Conservation (phyloP, 441 rosid genomes). For the Pelargonium exstipulatum region DNA sequence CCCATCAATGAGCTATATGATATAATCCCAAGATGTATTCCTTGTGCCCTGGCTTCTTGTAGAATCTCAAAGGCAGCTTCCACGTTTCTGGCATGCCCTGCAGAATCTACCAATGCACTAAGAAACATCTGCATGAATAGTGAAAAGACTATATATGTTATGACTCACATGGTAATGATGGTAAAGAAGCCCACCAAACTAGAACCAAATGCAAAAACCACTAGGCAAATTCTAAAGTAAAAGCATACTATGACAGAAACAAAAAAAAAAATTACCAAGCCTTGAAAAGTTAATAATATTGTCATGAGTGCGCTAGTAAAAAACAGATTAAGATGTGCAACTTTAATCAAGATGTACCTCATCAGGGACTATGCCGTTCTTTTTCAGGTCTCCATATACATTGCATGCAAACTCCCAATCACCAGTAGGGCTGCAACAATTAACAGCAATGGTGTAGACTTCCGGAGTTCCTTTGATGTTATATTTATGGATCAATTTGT, state of each 20-base stretch:
- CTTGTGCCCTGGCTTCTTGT: constrained; percentile 53
- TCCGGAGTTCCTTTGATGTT: constrained; percentile 84
- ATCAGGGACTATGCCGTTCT: constrained; percentile 65
- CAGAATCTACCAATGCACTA: constrained; percentile 80
- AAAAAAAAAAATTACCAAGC: neutral
- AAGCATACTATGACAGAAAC: neutral
- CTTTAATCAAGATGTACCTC: constrained; percentile 44
- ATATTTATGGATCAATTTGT: constrained; percentile 61
- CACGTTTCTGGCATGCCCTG: constrained; percentile 76
- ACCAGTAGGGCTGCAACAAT: constrained; percentile 72
- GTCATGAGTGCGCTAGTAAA: neutral
- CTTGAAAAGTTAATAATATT: neutral
- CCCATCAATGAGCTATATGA: constrained; percentile 96
- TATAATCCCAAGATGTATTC: constrained; percentile 57
- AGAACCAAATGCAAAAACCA: constrained; percentile 7
- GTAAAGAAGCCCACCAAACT: constrained; percentile 7
- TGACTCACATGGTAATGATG: neutral
- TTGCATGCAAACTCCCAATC: constrained; percentile 75
- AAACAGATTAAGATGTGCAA: neutral
- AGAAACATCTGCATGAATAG: constrained; percentile 58
- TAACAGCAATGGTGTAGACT: constrained; percentile 78
- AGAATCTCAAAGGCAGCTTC: constrained; percentile 69
- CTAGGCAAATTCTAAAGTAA: constrained; percentile 3
- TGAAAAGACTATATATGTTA: constrained; percentile 7
- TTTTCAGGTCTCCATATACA: constrained; percentile 69